Evolutionary conservation across 2,329 filamentous ascomycete genomes (phyloP), one percentile per base, ranked within the genome.

Genomic region (Aspergillus persii): DNA sequence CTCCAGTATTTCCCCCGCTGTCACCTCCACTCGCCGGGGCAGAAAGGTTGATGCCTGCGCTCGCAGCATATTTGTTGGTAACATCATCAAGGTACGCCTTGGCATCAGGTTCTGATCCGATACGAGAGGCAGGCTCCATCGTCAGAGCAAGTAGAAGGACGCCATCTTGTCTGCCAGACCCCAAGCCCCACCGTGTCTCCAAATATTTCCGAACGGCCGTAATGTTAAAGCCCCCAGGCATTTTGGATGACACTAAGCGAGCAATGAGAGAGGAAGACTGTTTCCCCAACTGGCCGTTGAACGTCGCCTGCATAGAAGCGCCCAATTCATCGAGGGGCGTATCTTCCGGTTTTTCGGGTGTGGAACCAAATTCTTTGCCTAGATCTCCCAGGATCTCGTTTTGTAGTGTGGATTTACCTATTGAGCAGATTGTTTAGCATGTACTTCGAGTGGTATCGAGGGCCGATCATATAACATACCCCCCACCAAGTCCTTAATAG

Each of bases 161-260:
- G 68, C 93, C 92, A 74, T 99, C 95, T 75, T 99, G 95, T 71
- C 95, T 86, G 30, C 95, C 95, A 27, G 89, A 74, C 3, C 84
- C 91, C 59, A 99, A 81, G 57, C 95, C 95, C 92, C 94, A 99
- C 76, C 92, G 86, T 15, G 90, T 92, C 80, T 97, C 94, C 49
- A 99, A 81, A 73, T 99, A 96, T 80, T 99, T 99, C 71, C 95
- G 87, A 50, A 96, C 91, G 11, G 92, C 85, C 71, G 94, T 98
- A 76, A 98, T 98, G 77, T 98, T 99, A 86, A 99, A 99, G 63
- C 95, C 95, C 81, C 94, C 95, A 51, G 95, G 95, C 95, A 99
- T 99, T 81, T 99, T 99, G 31, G 95, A 97, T 2, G 95, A 98
- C 48, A 99, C 95, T 74, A 99, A 83, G 68, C 95, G 89, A 53